Evolutionary conservation across 164 flowering plant genomes (phyloP).

Genomic region (Chimonanthus praecox): DNA sequence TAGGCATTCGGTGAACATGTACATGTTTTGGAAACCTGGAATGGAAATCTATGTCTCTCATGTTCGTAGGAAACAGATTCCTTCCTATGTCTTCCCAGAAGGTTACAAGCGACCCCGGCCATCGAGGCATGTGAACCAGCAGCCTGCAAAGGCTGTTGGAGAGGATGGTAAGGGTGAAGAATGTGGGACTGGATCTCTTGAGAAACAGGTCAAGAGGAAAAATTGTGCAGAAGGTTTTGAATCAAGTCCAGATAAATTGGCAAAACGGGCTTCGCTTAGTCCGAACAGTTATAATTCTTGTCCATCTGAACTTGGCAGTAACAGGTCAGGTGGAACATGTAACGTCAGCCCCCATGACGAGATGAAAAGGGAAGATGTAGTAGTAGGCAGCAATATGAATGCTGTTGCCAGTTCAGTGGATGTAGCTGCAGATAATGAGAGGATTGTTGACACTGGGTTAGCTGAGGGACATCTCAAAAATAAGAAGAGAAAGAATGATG

Average conservation of each 20-base stretch:
- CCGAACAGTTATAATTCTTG: not conserved
- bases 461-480: conserved; percentile 25
- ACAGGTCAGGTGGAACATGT: not conserved
- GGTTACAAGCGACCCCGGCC: conserved; percentile 61
- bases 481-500: conserved; percentile 21
- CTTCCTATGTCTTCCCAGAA: conserved; percentile 74
- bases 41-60: conserved; percentile 92
- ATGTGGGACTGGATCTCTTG: conserved; percentile 25
- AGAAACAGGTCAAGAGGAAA: conserved; percentile 23
- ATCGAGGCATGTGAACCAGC: conserved; percentile 36
- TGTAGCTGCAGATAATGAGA: not conserved
- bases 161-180: conserved; percentile 25
- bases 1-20: conserved; percentile 64
- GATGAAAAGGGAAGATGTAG: no score
- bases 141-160: conserved; percentile 25
- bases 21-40: conserved; percentile 82
- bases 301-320: not conserved
- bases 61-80: conserved; percentile 82
- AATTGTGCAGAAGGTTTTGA: conserved; percentile 4
- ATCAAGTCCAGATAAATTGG: conserved; percentile 4
- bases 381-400: no score
- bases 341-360: not conserved
- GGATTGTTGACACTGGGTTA: not conserved
- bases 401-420: not conserved
- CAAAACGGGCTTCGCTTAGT: conserved; percentile 9